Percentiles rank a stretch among this genome's conserved stretches.
Evolutionary conservation across 2,329 filamentous ascomycete genomes (phyloP).

Genomic region (Aspergillus puulaauensis): DNA sequence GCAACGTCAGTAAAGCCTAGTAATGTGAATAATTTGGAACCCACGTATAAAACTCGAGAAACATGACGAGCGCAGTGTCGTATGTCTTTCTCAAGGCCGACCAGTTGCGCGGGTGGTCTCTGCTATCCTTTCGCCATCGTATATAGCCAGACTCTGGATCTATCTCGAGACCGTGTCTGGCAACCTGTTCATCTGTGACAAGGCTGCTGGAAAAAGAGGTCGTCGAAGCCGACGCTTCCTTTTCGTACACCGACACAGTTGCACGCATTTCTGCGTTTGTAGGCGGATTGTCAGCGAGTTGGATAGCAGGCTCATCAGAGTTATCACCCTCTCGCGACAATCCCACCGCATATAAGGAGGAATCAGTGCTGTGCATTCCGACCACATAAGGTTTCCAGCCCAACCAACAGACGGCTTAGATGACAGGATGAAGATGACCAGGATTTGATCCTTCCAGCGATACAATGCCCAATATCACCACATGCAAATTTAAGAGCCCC

Average conservation of each 20-base stretch:
- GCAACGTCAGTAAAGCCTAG: neutral
- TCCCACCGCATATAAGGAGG: too few species aligned
- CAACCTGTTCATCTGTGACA: neutral
- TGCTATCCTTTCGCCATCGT: neutral
- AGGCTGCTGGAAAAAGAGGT: neutral
- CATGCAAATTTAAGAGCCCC: too few species aligned
- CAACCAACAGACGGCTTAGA: too few species aligned
- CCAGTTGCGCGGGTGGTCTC: neutral
- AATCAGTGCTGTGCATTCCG: too few species aligned
- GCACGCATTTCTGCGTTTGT: neutral
- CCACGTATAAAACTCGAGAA: slow-evolving; percentile 22
- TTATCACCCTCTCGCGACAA: too few species aligned
- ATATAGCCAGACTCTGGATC: neutral
- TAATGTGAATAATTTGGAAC: neutral
- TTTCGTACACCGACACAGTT: neutral
- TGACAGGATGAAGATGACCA: too few species aligned
- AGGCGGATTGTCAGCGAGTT: too few species aligned
- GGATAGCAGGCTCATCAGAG: too few species aligned
- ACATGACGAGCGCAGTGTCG: slow-evolving; percentile 21
- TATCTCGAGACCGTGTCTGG: neutral
- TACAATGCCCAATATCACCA: too few species aligned
- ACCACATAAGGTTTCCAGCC: too few species aligned
- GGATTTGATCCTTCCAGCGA: too few species aligned
- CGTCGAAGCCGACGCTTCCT: neutral
- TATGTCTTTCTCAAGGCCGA: neutral